Percentiles rank a stretch among this genome's conserved stretches.
Evolutionary conservation across 768 basidiomycete genomes (phyloP).

Genomic region (Tulasnella sp.): DNA sequence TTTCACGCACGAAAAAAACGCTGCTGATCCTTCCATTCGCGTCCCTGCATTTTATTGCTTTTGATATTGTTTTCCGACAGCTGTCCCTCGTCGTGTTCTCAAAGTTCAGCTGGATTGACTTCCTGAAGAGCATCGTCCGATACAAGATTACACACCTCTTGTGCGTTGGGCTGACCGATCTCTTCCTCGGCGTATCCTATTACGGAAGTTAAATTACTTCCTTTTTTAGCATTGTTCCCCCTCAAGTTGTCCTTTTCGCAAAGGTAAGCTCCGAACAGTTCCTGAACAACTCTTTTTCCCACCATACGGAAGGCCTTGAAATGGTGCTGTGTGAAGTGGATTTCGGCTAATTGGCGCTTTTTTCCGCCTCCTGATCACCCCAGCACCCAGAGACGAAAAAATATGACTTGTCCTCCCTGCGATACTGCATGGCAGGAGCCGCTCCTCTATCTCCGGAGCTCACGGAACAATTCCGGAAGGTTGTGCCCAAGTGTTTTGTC

Average conservation of each 20-base stretch:
- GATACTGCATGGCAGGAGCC: conserved; percentile 53
- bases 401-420: conserved; percentile 47
- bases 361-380: conserved; percentile 6
- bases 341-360: background rate
- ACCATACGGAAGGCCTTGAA: background rate
- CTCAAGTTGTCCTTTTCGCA: conserved; percentile 54
- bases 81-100: conserved; percentile 48
- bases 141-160: conserved; percentile 56
- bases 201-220: conserved; percentile 8
- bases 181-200: background rate
- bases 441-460: conserved; percentile 57
- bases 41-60: background rate
- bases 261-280: conserved; percentile 42
- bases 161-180: conserved; percentile 37
- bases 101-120: conserved; percentile 58
- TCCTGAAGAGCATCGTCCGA: conserved; percentile 56
- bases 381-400: conserved; percentile 53
- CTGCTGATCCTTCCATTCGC: background rate
- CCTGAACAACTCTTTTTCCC: conserved; percentile 7
- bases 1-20: conserved; percentile 7
- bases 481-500: conserved; percentile 46
- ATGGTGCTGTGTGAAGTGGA: background rate
- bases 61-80: conserved; percentile 17
- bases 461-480: conserved; percentile 45
- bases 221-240: conserved; percentile 51